Percentiles rank a stretch among this genome's conserved stretches.
Conservation (phyloP, 768 basidiomycete species). For the Hypholoma sublateritium region DNA sequence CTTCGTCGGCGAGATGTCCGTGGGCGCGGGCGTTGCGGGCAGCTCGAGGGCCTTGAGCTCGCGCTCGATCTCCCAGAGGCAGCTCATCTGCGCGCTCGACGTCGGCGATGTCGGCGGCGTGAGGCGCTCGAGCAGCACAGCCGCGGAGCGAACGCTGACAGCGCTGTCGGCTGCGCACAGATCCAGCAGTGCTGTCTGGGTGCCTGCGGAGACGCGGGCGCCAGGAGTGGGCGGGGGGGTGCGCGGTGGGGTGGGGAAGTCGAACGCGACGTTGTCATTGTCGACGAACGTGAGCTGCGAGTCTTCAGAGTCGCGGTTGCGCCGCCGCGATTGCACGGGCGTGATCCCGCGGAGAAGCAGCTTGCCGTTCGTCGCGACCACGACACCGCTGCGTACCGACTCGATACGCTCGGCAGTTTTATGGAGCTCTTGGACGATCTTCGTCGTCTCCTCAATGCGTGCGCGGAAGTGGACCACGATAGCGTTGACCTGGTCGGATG, state of each 20-base stretch:
- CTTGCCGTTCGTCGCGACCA: slow-evolving; percentile 45
- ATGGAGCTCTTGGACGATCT: slow-evolving; percentile 49
- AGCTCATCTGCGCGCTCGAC: slow-evolving; percentile 19
- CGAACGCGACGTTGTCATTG: slow-evolving; percentile 9
- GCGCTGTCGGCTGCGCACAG: slow-evolving; percentile 10
- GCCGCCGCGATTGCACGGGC: slow-evolving; percentile 28
- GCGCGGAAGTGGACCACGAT: slow-evolving; percentile 53
- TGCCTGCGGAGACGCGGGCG: slow-evolving; percentile 19
- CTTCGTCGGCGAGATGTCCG: slow-evolving; percentile 8
- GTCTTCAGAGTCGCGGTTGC: slow-evolving; percentile 64
- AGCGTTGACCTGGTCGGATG: slow-evolving; percentile 42
- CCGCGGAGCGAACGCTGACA: slow-evolving; percentile 5
- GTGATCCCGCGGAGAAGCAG: slow-evolving; percentile 34
- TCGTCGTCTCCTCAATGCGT: slow-evolving; percentile 49
- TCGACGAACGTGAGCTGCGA: slow-evolving; percentile 58
- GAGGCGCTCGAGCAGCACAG: slow-evolving; percentile 39
- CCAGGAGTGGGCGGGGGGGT: slow-evolving; percentile 7
- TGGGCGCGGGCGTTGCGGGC: neutral
- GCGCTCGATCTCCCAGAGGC: slow-evolving; percentile 33
- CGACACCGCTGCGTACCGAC: slow-evolving; percentile 42
- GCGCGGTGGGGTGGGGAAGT: slow-evolving; percentile 1
- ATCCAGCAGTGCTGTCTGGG: slow-evolving; percentile 28
- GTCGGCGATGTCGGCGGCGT: slow-evolving; percentile 31
- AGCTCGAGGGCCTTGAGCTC: slow-evolving; percentile 25
- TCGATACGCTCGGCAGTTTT: slow-evolving; percentile 42